Evolutionary conservation across 805 yeast genomes (phyloP), one percentile per base, ranked within the genome.

Genomic region (Candida golubevii): DNA sequence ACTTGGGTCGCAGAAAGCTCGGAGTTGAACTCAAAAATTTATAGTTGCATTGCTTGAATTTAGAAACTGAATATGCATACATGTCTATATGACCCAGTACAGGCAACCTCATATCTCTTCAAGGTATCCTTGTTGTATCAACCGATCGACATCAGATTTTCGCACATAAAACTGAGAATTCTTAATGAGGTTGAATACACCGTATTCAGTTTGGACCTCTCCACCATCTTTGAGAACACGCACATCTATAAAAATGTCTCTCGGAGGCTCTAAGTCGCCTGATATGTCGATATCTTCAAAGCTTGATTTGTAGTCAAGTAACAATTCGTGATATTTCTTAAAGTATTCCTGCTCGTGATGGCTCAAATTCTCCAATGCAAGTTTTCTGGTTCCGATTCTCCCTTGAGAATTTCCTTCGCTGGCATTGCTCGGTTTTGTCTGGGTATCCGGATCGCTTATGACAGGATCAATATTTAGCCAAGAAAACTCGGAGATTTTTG

Each of bases 161-260:
- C 99, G 74, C 14, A 91, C 97, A 59, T 86, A 91, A 59, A 91
- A 90, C 59, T 93, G 98, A 3, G 96, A 86, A 61, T 91, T 91
- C 58, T 90, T 91, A 3, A 95, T 87, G 51, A 93, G 68, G 56
- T 90, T 90, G 67, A 93, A 89, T 4, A 88, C 96, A 18, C 97
- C 99, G 56, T 91, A 91, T 61, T 91, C 99, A 0, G 99, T 93
- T 59, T 90, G 97, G 31, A 91, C 88, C 60, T 93, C 98, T 1
- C 99, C 99, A 0, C 96, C 97, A 57, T 91, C 95, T 60, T 85
- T 85, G 41, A 91, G 65, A 7, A 91, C 98, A 46, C 99, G 71
- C 5, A 93, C 98, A 58, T 91, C 99, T 8, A 91, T 86, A 55
- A 91, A 93, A 27, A 93, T 85, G 53, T 88, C 95, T 32, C 77